Conservation (phyloP, 2,329 filamentous ascomycete genomes). For the Sphaerulina musiva region DNA sequence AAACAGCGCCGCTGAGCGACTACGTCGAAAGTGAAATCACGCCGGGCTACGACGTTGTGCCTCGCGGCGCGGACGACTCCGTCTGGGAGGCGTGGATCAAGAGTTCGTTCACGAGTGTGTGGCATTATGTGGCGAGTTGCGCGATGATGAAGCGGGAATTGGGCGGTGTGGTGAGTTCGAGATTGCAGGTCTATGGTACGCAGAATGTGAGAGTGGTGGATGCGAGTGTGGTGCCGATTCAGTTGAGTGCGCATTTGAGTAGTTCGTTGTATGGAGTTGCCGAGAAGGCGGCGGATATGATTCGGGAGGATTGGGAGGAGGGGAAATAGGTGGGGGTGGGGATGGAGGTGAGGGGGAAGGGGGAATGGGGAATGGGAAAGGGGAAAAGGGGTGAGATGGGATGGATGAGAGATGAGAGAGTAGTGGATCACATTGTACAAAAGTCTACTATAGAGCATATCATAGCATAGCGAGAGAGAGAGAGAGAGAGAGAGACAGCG, state of each 20-base stretch:
- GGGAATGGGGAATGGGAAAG: too few relatives aligned
- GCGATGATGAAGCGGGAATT: conserved; percentile 28
- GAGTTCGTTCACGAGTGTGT: conserved; percentile 23
- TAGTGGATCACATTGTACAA: too few relatives aligned
- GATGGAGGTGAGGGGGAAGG: too few relatives aligned
- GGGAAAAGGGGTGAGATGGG: too few relatives aligned
- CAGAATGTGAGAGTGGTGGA: conserved; percentile 35
- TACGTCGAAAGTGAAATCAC: conserved; percentile 27
- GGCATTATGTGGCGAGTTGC: conserved; percentile 29
- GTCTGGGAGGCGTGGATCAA: conserved; percentile 27
- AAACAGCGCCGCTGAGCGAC: conserved; percentile 22
- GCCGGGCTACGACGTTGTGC: conserved; percentile 20
- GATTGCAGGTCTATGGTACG: conserved; percentile 35
- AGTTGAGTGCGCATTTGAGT: conserved; percentile 23
- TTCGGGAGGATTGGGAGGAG: conserved; percentile 16
- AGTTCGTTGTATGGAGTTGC: conserved; percentile 28
- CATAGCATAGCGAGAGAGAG: too few relatives aligned
- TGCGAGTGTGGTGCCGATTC: conserved; percentile 27
- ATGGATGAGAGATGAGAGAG: too few relatives aligned
- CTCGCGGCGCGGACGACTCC: conserved; percentile 10
- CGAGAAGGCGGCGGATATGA: conserved; percentile 37
- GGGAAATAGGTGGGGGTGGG: too few relatives aligned
- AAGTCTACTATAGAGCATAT: too few relatives aligned
- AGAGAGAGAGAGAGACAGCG: too few relatives aligned
- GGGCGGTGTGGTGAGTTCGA: conserved; percentile 34